Conservation (phyloP, 2,329 filamentous ascomycete species). For the Chaetomium sp. region DNA sequence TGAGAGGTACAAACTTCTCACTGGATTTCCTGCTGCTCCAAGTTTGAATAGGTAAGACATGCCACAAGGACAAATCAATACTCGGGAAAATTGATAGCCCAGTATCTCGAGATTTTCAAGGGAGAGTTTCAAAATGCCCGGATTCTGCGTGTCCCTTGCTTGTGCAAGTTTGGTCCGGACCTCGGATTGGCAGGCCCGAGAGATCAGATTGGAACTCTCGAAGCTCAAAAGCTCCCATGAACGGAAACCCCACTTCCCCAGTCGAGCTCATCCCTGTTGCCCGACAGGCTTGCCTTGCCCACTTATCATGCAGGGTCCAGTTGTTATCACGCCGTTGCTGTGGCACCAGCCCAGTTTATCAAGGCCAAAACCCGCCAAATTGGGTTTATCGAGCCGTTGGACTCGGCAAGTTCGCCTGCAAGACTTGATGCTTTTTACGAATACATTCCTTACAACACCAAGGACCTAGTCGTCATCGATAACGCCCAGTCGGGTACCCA, state of each 20-base stretch:
- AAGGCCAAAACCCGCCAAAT: constrained; percentile 18
- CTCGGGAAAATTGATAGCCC: not conserved
- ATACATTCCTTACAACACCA: not conserved
- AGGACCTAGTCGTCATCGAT: not conserved
- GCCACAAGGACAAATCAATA: not conserved
- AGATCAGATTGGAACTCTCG: not conserved
- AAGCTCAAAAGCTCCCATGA: not conserved
- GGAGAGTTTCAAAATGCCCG: not conserved
- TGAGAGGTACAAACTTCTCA: not conserved
- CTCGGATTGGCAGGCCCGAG: not conserved
- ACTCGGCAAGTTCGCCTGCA: constrained; percentile 9
- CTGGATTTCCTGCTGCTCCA: not conserved
- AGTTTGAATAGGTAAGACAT: not conserved
- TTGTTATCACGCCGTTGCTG: constrained; percentile 28
- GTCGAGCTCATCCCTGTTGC: not conserved
- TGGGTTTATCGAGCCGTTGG: constrained; percentile 12
- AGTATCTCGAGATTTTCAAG: not conserved
- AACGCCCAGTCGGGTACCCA: not conserved
- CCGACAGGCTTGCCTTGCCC: too few species aligned
- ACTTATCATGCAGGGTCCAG: constrained; percentile 17
- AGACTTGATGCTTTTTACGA: constrained; percentile 8
- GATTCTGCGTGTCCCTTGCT: not conserved
- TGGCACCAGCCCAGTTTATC: constrained; percentile 26
- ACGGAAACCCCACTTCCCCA: constrained; percentile 18
- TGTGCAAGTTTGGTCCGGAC: too few species aligned